Evolutionary conservation across 352 stramenopile genomes (phyloP).

Genomic region (Pythium folliculosum): DNA sequence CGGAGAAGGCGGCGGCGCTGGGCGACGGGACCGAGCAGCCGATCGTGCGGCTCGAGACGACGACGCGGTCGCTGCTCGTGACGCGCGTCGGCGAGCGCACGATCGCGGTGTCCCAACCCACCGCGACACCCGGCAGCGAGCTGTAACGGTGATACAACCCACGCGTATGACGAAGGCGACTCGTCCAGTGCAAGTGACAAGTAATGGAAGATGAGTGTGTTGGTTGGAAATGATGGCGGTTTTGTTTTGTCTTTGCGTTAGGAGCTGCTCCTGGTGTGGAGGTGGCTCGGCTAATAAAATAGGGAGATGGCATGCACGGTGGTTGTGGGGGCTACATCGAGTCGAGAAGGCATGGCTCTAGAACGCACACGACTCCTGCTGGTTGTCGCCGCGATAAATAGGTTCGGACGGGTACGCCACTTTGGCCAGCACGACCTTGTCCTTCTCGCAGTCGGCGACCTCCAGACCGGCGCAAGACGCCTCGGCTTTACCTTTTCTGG

Average conservation of each 20-base stretch:
- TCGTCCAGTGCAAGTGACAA: not conserved
- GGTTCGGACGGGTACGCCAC: constrained; percentile 31
- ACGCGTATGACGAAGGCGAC: not conserved
- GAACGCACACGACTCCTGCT: constrained; percentile 22
- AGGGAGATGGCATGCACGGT: constrained; percentile 8
- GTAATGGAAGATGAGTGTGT: not conserved
- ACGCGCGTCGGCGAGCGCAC: constrained; percentile 64
- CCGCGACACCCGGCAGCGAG: constrained; percentile 4
- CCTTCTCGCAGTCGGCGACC: constrained; percentile 56
- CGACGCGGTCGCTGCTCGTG: constrained; percentile 52
- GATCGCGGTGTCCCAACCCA: constrained; percentile 59
- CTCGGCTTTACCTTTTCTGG: constrained; percentile 39
- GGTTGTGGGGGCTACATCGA: not conserved
- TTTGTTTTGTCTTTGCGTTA: not conserved
- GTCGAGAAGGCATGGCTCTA: constrained; percentile 4
- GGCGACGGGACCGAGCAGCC: constrained; percentile 35
- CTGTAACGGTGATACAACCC: constrained; percentile 15
- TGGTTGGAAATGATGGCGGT: not conserved
- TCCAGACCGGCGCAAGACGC: constrained; percentile 27
- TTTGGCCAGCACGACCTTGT: constrained; percentile 62
- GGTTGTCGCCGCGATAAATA: constrained; percentile 34
- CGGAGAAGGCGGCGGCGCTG: constrained; percentile 55
- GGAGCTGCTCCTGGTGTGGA: not conserved
- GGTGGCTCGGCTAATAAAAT: constrained; percentile 15
- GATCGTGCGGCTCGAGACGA: constrained; percentile 35